Evolutionary conservation across 169 alveolate genomes (phyloP), one percentile per base, ranked within the genome.

Genomic region (Eimeria nieschulzi): DNA sequence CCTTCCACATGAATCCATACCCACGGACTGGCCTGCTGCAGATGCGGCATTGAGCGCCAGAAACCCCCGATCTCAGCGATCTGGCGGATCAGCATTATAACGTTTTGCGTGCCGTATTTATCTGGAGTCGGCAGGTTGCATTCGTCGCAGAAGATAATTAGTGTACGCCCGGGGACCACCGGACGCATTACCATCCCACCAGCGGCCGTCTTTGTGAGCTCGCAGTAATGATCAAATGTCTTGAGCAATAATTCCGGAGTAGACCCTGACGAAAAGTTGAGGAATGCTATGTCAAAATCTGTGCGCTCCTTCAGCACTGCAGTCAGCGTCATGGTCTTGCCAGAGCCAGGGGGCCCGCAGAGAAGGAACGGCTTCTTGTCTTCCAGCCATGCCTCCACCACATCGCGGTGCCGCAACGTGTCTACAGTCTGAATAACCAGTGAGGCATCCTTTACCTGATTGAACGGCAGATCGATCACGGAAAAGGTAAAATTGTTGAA

Each of bases 261-360:
- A 21, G 99, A 97, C 19, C 98, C 97, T 25, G 98, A 96, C 15
- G 99, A 97, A 94, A 98, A 98, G 97, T 98, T 98, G 92, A 98
- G 97, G 93, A 98, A 97, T 51, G 98, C 98, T 96, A 98, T 97
- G 92, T 98, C 99, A 78, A 98, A 97, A 92, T 98, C 99, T 15
- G 99, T 94, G 70, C 98, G 96, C 73, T 96, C 96, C 88, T 98
- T 97, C 90, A 98, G 92, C 33, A 99, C 98, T 13, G 99, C 97
- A 97, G 98, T 98, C 90, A 98, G 94, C 39, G 99, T 99, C 99
- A 99, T 98, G 8, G 99, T 98, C 95, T 98, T 98, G 61, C 99
- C 99, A 63, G 99, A 97, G 55, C 99, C 93, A 2, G 99, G 99
- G 6, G 99, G 99, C 15, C 99, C 99, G 94, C 99, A 98, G 82